Conservation (phyloP, 75 land plant genomes). For the Pseudotsuga menziesii region DNA sequence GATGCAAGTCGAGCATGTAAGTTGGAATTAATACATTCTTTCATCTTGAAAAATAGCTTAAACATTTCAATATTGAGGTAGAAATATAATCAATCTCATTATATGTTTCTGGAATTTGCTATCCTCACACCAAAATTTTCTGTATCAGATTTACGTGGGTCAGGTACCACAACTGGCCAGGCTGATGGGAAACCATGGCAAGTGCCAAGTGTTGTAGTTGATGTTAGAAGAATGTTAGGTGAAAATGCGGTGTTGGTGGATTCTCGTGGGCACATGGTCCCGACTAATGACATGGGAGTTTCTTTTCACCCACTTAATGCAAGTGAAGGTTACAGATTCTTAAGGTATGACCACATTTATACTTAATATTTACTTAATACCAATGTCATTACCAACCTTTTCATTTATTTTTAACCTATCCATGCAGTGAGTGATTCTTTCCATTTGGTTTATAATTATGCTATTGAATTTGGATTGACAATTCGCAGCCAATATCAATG, state of each 20-base stretch:
- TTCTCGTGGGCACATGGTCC: constrained; percentile 6
- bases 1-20: not conserved
- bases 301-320: not conserved
- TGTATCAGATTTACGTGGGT: not conserved
- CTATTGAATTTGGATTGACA: not conserved
- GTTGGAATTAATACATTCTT: constrained; percentile 1
- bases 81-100: constrained; percentile 10
- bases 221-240: constrained; percentile 9
- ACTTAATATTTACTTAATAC: not conserved
- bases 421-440: not conserved
- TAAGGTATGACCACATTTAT: constrained; percentile 1
- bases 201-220: not conserved
- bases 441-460: not conserved
- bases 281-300: constrained; percentile 6
- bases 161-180: not conserved
- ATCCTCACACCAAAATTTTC: not conserved
- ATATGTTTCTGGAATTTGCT: constrained; percentile 2
- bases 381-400: not conserved
- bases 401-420: not conserved
- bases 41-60: not conserved
- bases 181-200: not conserved
- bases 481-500: not conserved
- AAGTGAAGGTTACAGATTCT: not conserved
- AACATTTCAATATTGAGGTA: not conserved
- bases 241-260: constrained; percentile 2